Percentiles rank a stretch among this genome's conserved stretches.
Evolutionary conservation across 352 stramenopile species (phyloP).

Genomic region (Globisporangium carolinianum): DNA sequence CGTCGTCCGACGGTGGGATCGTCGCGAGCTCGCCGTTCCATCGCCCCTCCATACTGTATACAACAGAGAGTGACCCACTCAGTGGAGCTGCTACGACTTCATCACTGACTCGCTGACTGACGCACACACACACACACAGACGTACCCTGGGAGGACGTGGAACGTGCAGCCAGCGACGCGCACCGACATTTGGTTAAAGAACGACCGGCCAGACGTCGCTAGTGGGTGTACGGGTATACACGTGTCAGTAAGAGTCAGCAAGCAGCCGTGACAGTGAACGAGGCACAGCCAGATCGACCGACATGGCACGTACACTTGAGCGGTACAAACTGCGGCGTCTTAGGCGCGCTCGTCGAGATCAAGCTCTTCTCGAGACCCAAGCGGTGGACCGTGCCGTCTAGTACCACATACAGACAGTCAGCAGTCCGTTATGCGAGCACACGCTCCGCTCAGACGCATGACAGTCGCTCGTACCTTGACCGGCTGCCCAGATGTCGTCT

Average conservation of each 20-base stretch:
- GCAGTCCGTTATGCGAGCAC: no score
- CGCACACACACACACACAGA: neutral
- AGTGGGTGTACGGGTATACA: neutral
- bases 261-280: no score
- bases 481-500: slow-evolving; percentile 85
- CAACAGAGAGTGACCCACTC: neutral
- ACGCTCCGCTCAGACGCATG: neutral
- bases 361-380: slow-evolving; percentile 81
- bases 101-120: neutral
- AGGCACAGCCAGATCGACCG: no score
- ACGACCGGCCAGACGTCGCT: slow-evolving; percentile 38
- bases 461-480: slow-evolving; percentile 19
- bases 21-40: slow-evolving; percentile 81
- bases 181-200: slow-evolving; percentile 86
- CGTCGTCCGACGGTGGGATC: slow-evolving; percentile 69
- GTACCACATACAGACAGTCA: neutral
- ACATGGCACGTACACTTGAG: slow-evolving; percentile 35
- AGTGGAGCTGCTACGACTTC: neutral
- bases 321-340: slow-evolving; percentile 41
- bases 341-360: slow-evolving; percentile 46
- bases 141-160: slow-evolving; percentile 66
- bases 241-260: no score
- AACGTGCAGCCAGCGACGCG: slow-evolving; percentile 81
- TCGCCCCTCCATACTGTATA: slow-evolving; percentile 64
- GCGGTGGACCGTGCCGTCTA: slow-evolving; percentile 75